Percentiles rank a stretch among this genome's conserved stretches.
These are phyloP conservation scores for Teratosphaeria pseudoeucalypti DNA, from an alignment of 2,329 filamentous ascomycete genomes.

Conservation along the genomic window DNA sequence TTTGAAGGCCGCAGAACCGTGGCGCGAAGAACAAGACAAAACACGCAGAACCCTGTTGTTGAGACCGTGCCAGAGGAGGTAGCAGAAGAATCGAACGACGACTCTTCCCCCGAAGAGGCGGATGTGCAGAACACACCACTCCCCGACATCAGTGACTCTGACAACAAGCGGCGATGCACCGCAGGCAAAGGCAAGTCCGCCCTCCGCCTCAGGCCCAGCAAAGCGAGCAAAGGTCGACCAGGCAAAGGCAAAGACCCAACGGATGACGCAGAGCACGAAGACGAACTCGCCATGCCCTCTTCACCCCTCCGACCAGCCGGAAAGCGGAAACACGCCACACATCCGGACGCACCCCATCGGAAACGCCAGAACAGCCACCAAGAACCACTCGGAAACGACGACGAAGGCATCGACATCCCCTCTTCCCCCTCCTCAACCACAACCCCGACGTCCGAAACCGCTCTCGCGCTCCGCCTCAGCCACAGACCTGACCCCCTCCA, in stretches of 20 bases:
- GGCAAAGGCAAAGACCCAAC: conserved; percentile 15
- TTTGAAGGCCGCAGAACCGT: neutral
- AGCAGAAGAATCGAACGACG: neutral
- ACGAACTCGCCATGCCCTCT: conserved; percentile 1
- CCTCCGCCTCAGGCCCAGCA: conserved; percentile 22
- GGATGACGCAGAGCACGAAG: neutral
- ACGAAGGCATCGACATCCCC: conserved; percentile 27
- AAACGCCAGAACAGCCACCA: conserved; percentile 14
- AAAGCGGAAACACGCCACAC: conserved; percentile 4
- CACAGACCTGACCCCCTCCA: conserved; percentile 18
- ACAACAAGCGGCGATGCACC: conserved; percentile 9
- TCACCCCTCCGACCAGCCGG: neutral
- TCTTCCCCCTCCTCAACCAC: conserved; percentile 13
- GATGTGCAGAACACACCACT: conserved; percentile 7
- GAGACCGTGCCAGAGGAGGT: neutral
- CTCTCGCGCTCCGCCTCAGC: conserved; percentile 2
- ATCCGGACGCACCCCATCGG: conserved; percentile 1
- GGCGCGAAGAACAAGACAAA: neutral
- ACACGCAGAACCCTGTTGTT: neutral
- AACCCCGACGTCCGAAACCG: neutral
- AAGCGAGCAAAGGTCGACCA: conserved; percentile 16
- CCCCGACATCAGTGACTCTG: conserved; percentile 8
- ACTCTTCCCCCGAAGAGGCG: neutral
- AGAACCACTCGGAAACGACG: conserved; percentile 7
- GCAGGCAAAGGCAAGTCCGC: conserved; percentile 25